Evolutionary conservation across 129 eudicot genomes (phyloP), one percentile per base, ranked within the genome.

Genomic region (Lactuca saligna): DNA sequence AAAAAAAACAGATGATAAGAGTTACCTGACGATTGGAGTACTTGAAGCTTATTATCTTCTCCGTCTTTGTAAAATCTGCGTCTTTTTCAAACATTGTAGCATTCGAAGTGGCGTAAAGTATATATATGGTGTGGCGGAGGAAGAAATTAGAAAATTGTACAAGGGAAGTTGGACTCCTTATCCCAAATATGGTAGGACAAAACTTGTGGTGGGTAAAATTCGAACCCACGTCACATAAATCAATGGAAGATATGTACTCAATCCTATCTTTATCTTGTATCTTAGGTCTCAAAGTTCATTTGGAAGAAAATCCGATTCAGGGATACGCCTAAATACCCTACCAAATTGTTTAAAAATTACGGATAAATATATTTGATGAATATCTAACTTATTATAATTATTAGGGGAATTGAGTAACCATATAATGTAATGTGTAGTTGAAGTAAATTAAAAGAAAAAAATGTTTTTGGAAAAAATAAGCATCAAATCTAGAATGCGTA

Each of bases 181-280:
- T 73, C 78, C 29, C 58, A 39, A 63, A 15, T 49, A 10, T 49
- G 54, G 58, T 42, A 38, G 55, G 62, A 65, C 50, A 63, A 64
- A 63, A 51, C 39, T 56, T 48, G 32, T 68, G 77, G 77, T 73
- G 71, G 78, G 78, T 64, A 13, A n/a, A 39, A 73, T 42, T 39
- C 34, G 65, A n/a, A 41, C 35, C 78, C 78, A 73, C 78, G 78
- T 73, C 71, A 64, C 57, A 54, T 14, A 29, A 73, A 73, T 73
- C 56, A 63, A 54, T 63, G 77, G 77, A 32, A 70, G 75, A 12
- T 42, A 57, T 44, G 6, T 48, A 8, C 56, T 25, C 15, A 54
- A 73, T 73, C 78, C 78, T 73, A 73, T 73, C 78, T 57, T 54
- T 73, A 73, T 73, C 78, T 57, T 54, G 57, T 63, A 25, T 65